Evolutionary conservation across 2,329 filamentous ascomycete genomes (phyloP), one percentile per base, ranked within the genome.

Genomic region (Calonectria henricotiae): DNA sequence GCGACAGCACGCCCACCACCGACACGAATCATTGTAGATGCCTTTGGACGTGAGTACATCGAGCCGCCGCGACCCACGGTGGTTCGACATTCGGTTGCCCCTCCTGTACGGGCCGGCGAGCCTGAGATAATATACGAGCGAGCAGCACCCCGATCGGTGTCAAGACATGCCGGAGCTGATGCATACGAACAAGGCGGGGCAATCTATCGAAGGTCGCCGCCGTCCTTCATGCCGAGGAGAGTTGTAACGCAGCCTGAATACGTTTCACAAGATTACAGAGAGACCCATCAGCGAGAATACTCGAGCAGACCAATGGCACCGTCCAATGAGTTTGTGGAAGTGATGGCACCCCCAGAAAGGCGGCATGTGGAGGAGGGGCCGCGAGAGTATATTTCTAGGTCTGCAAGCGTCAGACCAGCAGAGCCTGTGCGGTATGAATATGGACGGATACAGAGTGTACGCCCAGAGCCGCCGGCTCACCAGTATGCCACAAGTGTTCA

Each of bases 31-130:
- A 87, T 97, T 39, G 86, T 97, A 65, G 95, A 98, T 82, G 90
- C 93, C 71, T 94, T 91, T 81, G 95, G 95, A 46, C 93, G 94
- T 79, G 91, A 94, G 79, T 98, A 95, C 83, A 81, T 88, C 70
- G 89, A 91, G 75, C 88, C 89, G 30, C 76, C 83, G 11, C 85
- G 85, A 58, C 75, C 80, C 27, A 75, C 85, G 20, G 78, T 86
- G 23, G 83, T 76, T 51, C 75, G 88, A 55, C 88, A 88, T 61
- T 90, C 89, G 8, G 84, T 88, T 17, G 88, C 87, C 5, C 86
- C 88, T 46, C 83, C 87, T 17, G 71, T 78, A 30, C 78, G 80
- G 41, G 78, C 80, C 25, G 81, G 85, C 17, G 89, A 91, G 35
- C 83, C 86, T 27, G 88, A 91, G 67, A 79, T 90, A 63, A 81